These are phyloP conservation scores for Leishmania guyanensis DNA, from an alignment of 208 protist species.

Conservation along the genomic window DNA sequence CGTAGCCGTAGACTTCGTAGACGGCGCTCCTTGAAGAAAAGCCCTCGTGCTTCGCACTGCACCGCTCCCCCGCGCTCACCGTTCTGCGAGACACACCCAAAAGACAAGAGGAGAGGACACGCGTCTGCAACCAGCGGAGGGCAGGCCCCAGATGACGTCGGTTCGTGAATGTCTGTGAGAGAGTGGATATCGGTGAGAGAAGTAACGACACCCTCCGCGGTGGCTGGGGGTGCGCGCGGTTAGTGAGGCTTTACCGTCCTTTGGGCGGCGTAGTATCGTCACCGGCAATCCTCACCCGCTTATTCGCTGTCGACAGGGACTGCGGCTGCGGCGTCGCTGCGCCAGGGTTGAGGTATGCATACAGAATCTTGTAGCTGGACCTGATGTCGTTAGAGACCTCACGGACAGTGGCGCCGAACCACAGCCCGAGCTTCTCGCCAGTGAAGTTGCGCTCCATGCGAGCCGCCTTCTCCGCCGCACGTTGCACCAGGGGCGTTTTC, in stretches of 20 bases:
- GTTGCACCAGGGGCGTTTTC: constrained; percentile 41
- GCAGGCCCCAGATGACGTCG: not conserved
- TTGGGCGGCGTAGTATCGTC: not conserved
- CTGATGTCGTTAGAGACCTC: constrained; percentile 59
- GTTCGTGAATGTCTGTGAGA: not conserved
- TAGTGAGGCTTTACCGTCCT: not conserved
- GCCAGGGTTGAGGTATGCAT: constrained; percentile 4
- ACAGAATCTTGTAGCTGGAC: constrained; percentile 18
- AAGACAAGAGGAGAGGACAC: not conserved
- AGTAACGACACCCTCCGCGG: not conserved
- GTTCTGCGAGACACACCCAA: not conserved
- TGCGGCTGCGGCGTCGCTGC: not conserved
- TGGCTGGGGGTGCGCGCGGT: not conserved
- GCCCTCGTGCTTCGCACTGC: too few relatives aligned
- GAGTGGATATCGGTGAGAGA: not conserved
- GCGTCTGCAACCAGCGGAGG: not conserved
- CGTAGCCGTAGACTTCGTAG: not conserved
- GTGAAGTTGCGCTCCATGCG: constrained; percentile 38
- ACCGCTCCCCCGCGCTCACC: too few relatives aligned
- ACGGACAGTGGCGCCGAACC: constrained; percentile 47
- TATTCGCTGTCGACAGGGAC: not conserved
- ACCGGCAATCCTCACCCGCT: not conserved
- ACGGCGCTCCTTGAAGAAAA: not conserved
- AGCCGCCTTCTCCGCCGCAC: constrained; percentile 51
- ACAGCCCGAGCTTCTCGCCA: constrained; percentile 52